These are phyloP conservation scores for Rhodosporidiobolus sp. DNA, from an alignment of 768 basidiomycete species.

Conservation along the genomic window DNA sequence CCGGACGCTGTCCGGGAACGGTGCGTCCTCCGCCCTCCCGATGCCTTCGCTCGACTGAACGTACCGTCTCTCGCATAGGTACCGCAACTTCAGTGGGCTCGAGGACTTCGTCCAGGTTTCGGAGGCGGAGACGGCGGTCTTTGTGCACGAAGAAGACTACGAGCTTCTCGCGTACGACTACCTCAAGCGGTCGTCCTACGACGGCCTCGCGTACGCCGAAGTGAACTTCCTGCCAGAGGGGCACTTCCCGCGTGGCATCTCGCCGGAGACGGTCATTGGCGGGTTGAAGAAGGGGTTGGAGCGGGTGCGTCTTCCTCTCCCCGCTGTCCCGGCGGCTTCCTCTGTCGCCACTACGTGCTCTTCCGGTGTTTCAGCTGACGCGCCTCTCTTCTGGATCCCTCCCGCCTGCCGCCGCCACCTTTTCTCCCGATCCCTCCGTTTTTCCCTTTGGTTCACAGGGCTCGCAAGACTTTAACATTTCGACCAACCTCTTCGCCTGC, in stretches of 20 bases:
- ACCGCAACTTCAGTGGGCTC: constrained; percentile 37
- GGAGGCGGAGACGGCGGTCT: constrained; percentile 29
- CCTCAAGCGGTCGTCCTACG: constrained; percentile 24
- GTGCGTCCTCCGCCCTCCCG: constrained; percentile 2
- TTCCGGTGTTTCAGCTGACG: too few species aligned
- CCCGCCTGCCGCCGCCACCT: too few species aligned
- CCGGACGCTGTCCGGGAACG: constrained; percentile 20
- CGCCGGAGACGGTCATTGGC: constrained; percentile 27
- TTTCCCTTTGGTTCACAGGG: background rate
- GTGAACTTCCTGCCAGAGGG: constrained; percentile 36
- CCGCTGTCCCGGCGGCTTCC: background rate
- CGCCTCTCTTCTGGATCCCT: too few species aligned
- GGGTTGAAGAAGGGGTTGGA: constrained; percentile 37
- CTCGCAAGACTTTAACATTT: constrained; percentile 34
- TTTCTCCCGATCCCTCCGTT: too few species aligned
- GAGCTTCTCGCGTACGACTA: constrained; percentile 35
- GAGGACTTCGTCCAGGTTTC: constrained; percentile 40
- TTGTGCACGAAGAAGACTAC: constrained; percentile 36
- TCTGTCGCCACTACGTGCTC: too few species aligned
- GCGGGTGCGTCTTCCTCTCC: background rate
- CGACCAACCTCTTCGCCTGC: constrained; percentile 34
- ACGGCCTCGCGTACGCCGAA: constrained; percentile 39
- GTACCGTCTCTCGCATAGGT: constrained; percentile 1
- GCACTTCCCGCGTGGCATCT: constrained; percentile 33
- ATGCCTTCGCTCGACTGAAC: background rate